Conservation (phyloP, 73 alveolate genomes). For the Paramecium biaurelia region DNA sequence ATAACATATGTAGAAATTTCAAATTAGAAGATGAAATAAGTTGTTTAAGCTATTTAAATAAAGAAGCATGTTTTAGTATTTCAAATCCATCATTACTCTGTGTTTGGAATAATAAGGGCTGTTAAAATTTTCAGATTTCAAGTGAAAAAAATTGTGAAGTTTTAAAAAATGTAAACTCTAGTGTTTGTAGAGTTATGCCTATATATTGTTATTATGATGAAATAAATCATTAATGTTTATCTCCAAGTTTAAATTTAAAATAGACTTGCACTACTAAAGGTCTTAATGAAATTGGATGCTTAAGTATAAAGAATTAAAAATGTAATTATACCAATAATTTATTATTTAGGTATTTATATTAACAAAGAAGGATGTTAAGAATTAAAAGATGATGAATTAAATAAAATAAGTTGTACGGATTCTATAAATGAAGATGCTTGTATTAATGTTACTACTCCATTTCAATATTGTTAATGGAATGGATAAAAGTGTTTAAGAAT, state of each 20-base stretch:
- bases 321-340: background rate
- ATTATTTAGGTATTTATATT: background rate
- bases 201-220: background rate
- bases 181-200: background rate
- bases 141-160: background rate
- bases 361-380: background rate
- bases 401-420: background rate
- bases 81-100: background rate
- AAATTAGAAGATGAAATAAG: background rate
- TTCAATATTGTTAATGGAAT: slow-evolving; percentile 12
- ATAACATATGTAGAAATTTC: background rate
- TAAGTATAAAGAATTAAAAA: background rate
- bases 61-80: background rate
- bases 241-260: background rate
- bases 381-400: background rate
- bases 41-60: background rate
- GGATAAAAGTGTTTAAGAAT: background rate
- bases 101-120: background rate
- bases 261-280: background rate
- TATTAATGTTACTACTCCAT: background rate
- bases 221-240: background rate
- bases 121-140: background rate
- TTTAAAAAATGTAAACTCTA: background rate
- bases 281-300: background rate
- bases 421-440: background rate